These are phyloP conservation scores for Saussurea involucrata DNA, from an alignment of 129 eudicot genomes.

Conservation along the genomic window DNA sequence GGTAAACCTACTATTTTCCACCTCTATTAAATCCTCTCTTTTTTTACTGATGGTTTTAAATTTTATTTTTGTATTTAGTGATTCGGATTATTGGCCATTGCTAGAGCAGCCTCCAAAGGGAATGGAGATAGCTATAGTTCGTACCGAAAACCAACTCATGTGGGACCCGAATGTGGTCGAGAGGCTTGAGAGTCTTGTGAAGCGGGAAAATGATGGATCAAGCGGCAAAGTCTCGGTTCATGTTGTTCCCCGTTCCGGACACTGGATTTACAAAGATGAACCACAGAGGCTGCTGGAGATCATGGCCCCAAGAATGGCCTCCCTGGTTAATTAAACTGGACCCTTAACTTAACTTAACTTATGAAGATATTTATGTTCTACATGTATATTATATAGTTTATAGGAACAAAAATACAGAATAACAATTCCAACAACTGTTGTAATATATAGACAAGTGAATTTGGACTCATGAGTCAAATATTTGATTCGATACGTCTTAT, in stretches of 20 bases:
- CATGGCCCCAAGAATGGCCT: conserved; percentile 52
- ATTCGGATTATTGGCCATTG: conserved; percentile 59
- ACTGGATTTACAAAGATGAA: conserved; percentile 83
- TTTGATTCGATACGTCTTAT: neutral
- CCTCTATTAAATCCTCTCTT: neutral
- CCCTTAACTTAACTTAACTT: neutral
- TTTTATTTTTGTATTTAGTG: conserved; percentile 31
- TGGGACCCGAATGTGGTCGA: conserved; percentile 56
- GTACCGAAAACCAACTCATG: conserved; percentile 66
- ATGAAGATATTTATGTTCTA: neutral
- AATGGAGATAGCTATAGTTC: conserved; percentile 60
- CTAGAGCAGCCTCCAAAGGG: conserved; percentile 69
- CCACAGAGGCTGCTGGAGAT: conserved; percentile 67
- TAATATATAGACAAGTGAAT: neutral
- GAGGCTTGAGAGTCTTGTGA: conserved; percentile 50
- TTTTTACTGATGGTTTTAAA: neutral
- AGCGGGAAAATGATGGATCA: conserved; percentile 24
- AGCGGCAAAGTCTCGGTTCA: conserved; percentile 54
- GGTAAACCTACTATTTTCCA: conserved; percentile 29
- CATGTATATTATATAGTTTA: too few relatives aligned
- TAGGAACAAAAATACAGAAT: neutral
- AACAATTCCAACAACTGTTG: neutral
- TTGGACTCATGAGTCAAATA: neutral
- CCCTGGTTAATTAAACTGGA: conserved; percentile 34
- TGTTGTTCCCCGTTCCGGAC: conserved; percentile 69